Evolutionary conservation across 2,329 filamentous ascomycete species (phyloP), one percentile per base, ranked within the genome.

Genomic region (Penicillium hesseltinei): DNA sequence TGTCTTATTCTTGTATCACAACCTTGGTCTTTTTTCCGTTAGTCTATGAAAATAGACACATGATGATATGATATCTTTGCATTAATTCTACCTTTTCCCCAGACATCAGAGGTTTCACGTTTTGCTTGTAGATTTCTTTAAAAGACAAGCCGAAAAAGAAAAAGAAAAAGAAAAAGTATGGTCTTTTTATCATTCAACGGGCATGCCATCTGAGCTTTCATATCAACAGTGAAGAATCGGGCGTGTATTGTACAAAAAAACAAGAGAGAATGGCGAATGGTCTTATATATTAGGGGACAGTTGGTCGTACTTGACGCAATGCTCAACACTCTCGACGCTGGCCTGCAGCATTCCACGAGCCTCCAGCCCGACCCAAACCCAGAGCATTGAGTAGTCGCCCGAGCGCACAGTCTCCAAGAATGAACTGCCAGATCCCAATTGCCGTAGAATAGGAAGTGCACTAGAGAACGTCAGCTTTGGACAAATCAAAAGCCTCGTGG

Each of bases 341-440:
- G 91, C 91, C 76, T 96, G 91, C 76, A 97, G 82, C 75, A 96
- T 94, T 65, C 88, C 88, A 61, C 93, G 84, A 48, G 92, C 90
- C 78, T 97, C 93, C 11, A 97, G 80, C 1, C 93, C 92, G 58
- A 90, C 85, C 93, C 93, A 97, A 5, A 97, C 87, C 67, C 91
- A 87, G 65, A 97, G 78, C 89, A 97, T 94, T 43, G 87, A 89
- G 61, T 89, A 90, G 68, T 92, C 89, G 29, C 89, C 88, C 35
- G 84, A 81, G 69, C 86, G 87, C 55, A 89, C 80, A 78, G 89
- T 88, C 57, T 86, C 71, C 40, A 81, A 58, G 56, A 81, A 69
- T 5, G 74, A 74, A 25, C 68, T 86, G 38, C 75, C 73, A 0
- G 92, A 86, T 48, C 93, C 91, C 3, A 99, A 81, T 72, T 96